These are phyloP conservation scores for Aspergillus steynii DNA, from an alignment of 495 filamentous ascomycete species.

Conservation along the genomic window DNA sequence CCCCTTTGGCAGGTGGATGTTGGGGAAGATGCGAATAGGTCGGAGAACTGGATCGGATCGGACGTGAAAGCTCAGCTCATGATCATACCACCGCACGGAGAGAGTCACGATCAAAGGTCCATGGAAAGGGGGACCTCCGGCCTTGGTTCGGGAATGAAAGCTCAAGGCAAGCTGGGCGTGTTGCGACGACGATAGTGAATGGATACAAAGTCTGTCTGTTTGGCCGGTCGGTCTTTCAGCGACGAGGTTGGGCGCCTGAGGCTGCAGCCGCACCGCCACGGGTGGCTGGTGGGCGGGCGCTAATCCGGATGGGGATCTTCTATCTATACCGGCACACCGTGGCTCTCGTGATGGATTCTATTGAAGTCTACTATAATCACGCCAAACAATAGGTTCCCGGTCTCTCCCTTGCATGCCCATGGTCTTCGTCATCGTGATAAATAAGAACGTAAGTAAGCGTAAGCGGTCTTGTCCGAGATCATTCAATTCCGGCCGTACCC, in stretches of 20 bases:
- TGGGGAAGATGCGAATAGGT: conserved; percentile 17
- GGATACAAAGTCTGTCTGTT: background rate
- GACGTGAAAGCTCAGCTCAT: conserved; percentile 37
- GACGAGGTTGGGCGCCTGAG: conserved; percentile 16
- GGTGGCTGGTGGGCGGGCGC: conserved; percentile 4
- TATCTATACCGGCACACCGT: no score
- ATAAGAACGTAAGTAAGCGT: background rate
- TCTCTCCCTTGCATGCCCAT: background rate
- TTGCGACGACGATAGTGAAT: conserved; percentile 4
- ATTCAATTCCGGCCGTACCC: background rate
- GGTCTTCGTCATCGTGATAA: background rate
- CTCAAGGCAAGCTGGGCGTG: conserved; percentile 5
- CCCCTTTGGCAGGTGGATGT: background rate
- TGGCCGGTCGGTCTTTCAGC: background rate
- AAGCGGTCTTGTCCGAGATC: background rate
- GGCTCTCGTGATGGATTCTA: no score
- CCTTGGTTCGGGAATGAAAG: conserved; percentile 4
- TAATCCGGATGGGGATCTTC: no score
- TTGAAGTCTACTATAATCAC: background rate
- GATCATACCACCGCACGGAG: conserved; percentile 21
- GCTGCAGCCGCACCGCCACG: conserved; percentile 23
- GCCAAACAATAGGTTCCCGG: background rate
- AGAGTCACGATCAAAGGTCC: background rate
- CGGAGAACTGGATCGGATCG: conserved; percentile 12
- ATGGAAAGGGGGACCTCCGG: conserved; percentile 1